Percentiles rank a stretch among this genome's conserved stretches.
Evolutionary conservation across 2,329 filamentous ascomycete species (phyloP).

Genomic region (Trichoderma sp.): DNA sequence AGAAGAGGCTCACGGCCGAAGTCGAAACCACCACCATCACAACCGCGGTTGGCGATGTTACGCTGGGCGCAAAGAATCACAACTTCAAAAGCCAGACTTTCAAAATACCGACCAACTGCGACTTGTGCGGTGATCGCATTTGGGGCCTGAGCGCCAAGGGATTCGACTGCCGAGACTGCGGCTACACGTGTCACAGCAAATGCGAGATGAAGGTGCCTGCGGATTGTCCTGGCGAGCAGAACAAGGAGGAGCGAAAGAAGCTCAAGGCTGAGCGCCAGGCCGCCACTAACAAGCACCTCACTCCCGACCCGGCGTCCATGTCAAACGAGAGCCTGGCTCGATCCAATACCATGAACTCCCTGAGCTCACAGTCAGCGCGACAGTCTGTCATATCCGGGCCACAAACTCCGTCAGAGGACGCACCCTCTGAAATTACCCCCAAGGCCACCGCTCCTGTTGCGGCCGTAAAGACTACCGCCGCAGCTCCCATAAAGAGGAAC

Average conservation of each 20-base stretch:
- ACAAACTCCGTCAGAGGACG: constrained; percentile 49
- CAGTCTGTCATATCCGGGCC: constrained; percentile 57
- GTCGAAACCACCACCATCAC: constrained; percentile 93
- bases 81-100: constrained; percentile 99
- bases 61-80: constrained; percentile 87
- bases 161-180: constrained; percentile 92
- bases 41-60: constrained; percentile 86
- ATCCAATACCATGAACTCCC: constrained; percentile 75
- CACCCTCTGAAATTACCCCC: constrained; percentile 30
- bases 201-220: constrained; percentile 98
- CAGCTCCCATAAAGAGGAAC: constrained; percentile 49
- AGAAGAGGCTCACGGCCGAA: constrained; percentile 81
- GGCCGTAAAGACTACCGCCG: constrained; percentile 30
- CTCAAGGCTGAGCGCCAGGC: constrained; percentile 84
- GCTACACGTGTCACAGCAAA: constrained; percentile 97
- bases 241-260: constrained; percentile 93
- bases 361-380: constrained; percentile 71
- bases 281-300: constrained; percentile 61
- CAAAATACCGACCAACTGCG: constrained; percentile 98
- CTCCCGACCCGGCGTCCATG: constrained; percentile 41
- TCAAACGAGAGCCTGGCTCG: constrained; percentile 67
- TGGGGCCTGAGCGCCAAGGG: constrained; percentile 97
- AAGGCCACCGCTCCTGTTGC: constrained; percentile 26
- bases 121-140: constrained; percentile 92
- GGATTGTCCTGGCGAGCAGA: constrained; percentile 89